Base-by-base conservation (phyloP, 202 grass and related monocot genomes). In the Carex sylvatica region DNA sequence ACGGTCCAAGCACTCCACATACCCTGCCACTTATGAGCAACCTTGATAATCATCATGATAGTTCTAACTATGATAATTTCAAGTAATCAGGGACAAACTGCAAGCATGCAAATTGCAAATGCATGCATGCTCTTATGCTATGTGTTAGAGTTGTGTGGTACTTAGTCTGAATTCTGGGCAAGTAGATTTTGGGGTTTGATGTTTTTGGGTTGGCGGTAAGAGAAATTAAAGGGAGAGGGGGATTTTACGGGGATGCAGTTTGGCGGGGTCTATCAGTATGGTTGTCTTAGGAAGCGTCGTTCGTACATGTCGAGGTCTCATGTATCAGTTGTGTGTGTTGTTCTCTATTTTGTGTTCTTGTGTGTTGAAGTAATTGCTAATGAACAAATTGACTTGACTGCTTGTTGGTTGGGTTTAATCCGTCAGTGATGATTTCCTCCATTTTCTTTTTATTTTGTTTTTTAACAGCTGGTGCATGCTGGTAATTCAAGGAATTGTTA, bases 21-120 rank as follows among this genome's bases (percentile, higher is more conserved):
- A 61, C 79, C 9, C 63, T 82, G 62, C 62, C 79, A 68, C 26
- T 82, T 6, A 82, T 82, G 79, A 82, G 24, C 23, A 69, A 82
- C 61, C 38, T 82, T 67, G 79, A 82, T 36, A 23, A 80, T 20
- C 31, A 82, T 82, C 76, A 80, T 55, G 47, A 80, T 64, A 52
- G 20, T 80, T 14, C 38, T 53, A 62, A 44, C 61, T 81, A 81
- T 69, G 79, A 28, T 28, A 28, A 65, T 52, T 81, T 31, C 36
- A 65, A 65, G 33, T 80, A 61, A 22, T 24, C 11, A 46, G 35
- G 38, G 59, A 80, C 3, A 28, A 40, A 2, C 28, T 28, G 28
- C 28, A 28, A 28, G 28, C 28, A 28, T 28, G 28, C 28, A 28
- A 28, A 28, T 28, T 28, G 28, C 0, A 28, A 28, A 28, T 42